Percentiles rank a stretch among this genome's conserved stretches.
Evolutionary conservation across 495 filamentous ascomycete genomes (phyloP).

Genomic region (Penicillium bovifimosum): DNA sequence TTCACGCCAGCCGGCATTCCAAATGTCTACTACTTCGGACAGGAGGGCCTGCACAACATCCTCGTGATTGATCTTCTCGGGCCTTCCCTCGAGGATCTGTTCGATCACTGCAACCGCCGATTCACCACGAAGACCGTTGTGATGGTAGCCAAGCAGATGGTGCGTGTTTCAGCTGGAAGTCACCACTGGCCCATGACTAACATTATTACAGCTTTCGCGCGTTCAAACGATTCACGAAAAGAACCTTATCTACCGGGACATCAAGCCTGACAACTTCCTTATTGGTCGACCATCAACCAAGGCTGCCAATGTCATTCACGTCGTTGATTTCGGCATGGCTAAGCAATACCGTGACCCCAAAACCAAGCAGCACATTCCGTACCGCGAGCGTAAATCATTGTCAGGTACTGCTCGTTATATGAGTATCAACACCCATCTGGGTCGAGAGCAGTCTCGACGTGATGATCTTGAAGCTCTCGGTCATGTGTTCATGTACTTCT

Average conservation of each 20-base stretch:
- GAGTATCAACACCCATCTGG: conserved; percentile 99
- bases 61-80: conserved; percentile 97
- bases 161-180: conserved; percentile 35
- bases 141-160: conserved; percentile 99
- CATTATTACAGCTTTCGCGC: conserved; percentile 65
- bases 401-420: conserved; percentile 98
- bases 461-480: conserved; percentile 95
- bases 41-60: conserved; percentile 98
- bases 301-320: conserved; percentile 94
- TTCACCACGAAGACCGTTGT: conserved; percentile 97
- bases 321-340: conserved; percentile 99
- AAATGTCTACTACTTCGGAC: conserved; percentile 99
- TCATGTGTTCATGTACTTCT: conserved; percentile 99
- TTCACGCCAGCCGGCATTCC: conserved; percentile 76
- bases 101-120: conserved; percentile 93
- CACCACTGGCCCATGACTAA: conserved; percentile 13
- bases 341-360: conserved; percentile 99
- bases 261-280: conserved; percentile 99
- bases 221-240: conserved; percentile 99
- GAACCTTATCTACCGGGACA: conserved; percentile 98
- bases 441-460: conserved; percentile 90
- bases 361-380: conserved; percentile 98
- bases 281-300: conserved; percentile 93
- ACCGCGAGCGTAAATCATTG: conserved; percentile 93
- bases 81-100: conserved; percentile 93